These are phyloP conservation scores for Radiomyces spectabilis DNA, from an alignment of 192 early-diverging fungal species.

Conservation along the genomic window DNA sequence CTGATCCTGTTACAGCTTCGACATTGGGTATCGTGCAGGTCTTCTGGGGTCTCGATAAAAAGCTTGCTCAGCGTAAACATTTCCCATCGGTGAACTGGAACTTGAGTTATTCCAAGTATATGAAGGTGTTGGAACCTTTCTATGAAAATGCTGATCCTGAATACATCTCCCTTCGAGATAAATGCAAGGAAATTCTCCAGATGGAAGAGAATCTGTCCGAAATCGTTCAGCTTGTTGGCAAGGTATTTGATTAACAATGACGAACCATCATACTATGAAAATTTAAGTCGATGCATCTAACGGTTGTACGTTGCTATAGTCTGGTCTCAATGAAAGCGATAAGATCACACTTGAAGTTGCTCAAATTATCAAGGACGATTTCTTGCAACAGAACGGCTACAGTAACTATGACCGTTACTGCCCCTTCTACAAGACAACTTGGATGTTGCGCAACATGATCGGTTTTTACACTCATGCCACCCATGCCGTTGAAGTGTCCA, in stretches of 20 bases:
- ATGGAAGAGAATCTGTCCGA: slow-evolving; percentile 97
- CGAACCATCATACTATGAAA: slow-evolving; percentile 6
- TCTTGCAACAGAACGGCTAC: slow-evolving; percentile 99
- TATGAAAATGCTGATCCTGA: slow-evolving; percentile 95
- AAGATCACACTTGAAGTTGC: slow-evolving; percentile 99
- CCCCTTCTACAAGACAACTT: slow-evolving; percentile 99
- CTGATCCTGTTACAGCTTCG: slow-evolving; percentile 95
- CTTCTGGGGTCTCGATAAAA: slow-evolving; percentile 99
- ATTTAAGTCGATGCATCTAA: neutral
- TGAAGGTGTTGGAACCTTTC: slow-evolving; percentile 92
- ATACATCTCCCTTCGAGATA: slow-evolving; percentile 84
- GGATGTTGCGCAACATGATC: slow-evolving; percentile 98
- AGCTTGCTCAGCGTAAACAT: slow-evolving; percentile 99
- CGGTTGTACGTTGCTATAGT: slow-evolving; percentile 17
- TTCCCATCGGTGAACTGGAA: slow-evolving; percentile 99
- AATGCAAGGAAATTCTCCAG: slow-evolving; percentile 97
- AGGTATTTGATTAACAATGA: slow-evolving; percentile 39
- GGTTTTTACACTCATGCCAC: slow-evolving; percentile 92
- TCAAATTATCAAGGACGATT: slow-evolving; percentile 98
- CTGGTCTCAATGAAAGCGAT: slow-evolving; percentile 72
- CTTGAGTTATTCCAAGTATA: slow-evolving; percentile 96
- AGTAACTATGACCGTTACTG: slow-evolving; percentile 98
- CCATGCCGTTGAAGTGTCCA: slow-evolving; percentile 90
- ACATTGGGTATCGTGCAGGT: slow-evolving; percentile 99
- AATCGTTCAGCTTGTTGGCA: slow-evolving; percentile 99